Evolutionary conservation across 1,284 basidiomycete genomes (phyloP), one percentile per base, ranked within the genome.

Genomic region (Rhizoctonia solani): DNA sequence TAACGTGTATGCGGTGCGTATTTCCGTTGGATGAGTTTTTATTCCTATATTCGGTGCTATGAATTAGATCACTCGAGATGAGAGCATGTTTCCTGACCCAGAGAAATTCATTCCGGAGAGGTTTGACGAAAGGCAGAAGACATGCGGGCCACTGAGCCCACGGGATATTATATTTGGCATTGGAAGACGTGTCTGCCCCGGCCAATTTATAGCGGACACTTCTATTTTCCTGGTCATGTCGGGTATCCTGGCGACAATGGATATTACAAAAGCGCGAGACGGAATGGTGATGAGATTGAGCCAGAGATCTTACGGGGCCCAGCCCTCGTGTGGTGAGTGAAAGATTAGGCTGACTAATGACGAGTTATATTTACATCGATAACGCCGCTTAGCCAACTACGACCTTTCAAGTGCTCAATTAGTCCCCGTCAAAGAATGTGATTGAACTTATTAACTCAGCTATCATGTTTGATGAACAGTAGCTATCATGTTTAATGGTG

Each of bases 341-440:
- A 8, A 8, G 16, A 8, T 8, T 16, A 46, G 8, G 13, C 8
- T 9, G 11, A 11, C 21, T 9, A 46, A 46, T 11, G n/a, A 21
- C 44, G 19, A 6, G 44, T 14, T 11, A 46, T 19, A 21, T 21
- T 9, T 46, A 19, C 19, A 21, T 14, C n/a, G 6, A 11, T 21
- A 19, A 46, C 8, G 19, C 21, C 21, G 44, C 44, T 8, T 16
- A 46, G 44, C n/a, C 44, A 46, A 46, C 8, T 21, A 9, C 19
- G 8, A 11, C 37, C 47, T 19, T 52, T 65, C 59, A 53, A 65
- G 23, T 53, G 32, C 39, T 53, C 59, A n/a, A 65, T 53, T 39
- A 53, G 53, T 50, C 59, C 39, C 59, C 37, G 47, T 61, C 58
- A 5, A 32, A 61, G 46, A 21, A 29, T 25, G 44, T 47, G 32